A percentile compares a stretch with the other conserved stretches of the same genome.
phyloP scores from a whole-genome alignment of 2,329 filamentous ascomycete species.

The Sporothrix globosa region DNA sequence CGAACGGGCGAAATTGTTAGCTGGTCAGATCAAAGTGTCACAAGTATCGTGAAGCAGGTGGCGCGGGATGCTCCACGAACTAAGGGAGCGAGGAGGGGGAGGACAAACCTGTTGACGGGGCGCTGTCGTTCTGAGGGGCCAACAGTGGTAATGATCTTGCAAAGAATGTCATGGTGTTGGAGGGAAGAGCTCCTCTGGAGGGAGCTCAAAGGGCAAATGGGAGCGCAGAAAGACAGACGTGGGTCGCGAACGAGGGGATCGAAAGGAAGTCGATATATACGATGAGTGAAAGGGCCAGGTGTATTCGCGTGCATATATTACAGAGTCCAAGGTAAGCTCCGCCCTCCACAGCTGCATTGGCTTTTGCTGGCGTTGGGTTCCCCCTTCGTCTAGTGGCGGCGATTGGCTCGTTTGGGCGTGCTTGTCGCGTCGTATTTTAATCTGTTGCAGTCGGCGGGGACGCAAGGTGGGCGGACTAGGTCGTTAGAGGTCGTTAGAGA shows the following conservation, averaged over 20 bases:
- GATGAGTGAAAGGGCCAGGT: slow-evolving; percentile 29
- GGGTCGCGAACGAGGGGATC: background rate
- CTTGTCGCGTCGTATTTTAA: slow-evolving; percentile 35
- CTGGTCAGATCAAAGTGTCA: background rate
- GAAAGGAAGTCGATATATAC: background rate
- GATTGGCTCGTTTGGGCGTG: slow-evolving; percentile 25
- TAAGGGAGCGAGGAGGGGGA: background rate
- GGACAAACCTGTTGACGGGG: slow-evolving; percentile 32
- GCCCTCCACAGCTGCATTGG: slow-evolving; percentile 23
- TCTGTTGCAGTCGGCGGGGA: slow-evolving; percentile 20
- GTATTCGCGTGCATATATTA: slow-evolving; percentile 5
- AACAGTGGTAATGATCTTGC: slow-evolving; percentile 27
- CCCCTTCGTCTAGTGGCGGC: slow-evolving; percentile 21
- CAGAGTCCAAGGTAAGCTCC: background rate
- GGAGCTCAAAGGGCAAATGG: background rate
- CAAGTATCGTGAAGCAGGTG: background rate
- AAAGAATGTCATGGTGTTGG: slow-evolving; percentile 33
- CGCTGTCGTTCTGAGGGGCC: slow-evolving; percentile 32
- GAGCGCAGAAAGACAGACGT: background rate
- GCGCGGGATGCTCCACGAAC: background rate
- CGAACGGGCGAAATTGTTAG: slow-evolving; percentile 1
- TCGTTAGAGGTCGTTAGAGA: background rate
- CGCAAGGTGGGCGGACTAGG: background rate
- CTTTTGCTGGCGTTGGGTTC: background rate
- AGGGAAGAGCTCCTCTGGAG: slow-evolving; percentile 17